phyloP scores from a whole-genome alignment of 106 monocot genomes.

The Hemerocallis citrina region DNA sequence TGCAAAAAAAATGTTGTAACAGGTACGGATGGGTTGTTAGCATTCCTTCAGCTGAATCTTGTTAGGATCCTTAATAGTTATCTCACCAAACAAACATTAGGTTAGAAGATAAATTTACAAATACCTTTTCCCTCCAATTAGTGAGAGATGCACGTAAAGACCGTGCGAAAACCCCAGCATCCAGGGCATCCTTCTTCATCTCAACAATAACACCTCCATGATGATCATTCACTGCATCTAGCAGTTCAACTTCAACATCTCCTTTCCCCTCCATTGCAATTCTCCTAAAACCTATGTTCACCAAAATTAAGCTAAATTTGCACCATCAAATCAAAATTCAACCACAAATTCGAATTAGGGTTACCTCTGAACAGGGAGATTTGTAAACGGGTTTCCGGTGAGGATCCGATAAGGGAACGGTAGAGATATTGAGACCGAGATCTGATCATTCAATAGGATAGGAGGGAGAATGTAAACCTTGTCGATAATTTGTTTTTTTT shows the following conservation, averaged over 20 bases:
- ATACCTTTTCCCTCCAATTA: constrained; percentile 66
- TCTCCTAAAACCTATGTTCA: neutral
- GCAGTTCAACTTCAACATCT: constrained; percentile 29
- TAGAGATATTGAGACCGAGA: too few species aligned
- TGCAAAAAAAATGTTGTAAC: too few species aligned
- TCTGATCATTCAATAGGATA: too few species aligned
- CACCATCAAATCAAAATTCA: neutral
- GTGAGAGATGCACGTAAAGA: constrained; percentile 49
- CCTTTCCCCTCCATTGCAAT: constrained; percentile 8
- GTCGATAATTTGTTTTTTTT: too few species aligned
- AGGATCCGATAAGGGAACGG: neutral
- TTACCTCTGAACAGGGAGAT: neutral
- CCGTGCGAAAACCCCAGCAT: constrained; percentile 37
- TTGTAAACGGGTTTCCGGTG: neutral
- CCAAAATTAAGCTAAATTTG: neutral
- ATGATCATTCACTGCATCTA: constrained; percentile 48
- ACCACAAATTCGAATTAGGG: neutral
- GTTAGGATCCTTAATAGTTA: too few species aligned
- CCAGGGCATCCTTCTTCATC: constrained; percentile 47
- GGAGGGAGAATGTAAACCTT: too few species aligned
- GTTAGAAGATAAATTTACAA: neutral
- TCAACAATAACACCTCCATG: constrained; percentile 81
- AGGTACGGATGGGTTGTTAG: too few species aligned
- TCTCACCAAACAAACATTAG: neutral
- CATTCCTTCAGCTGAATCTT: too few species aligned